Base-by-base conservation (phyloP, 495 filamentous ascomycete genomes). In the Corynascus novoguineensis region DNA sequence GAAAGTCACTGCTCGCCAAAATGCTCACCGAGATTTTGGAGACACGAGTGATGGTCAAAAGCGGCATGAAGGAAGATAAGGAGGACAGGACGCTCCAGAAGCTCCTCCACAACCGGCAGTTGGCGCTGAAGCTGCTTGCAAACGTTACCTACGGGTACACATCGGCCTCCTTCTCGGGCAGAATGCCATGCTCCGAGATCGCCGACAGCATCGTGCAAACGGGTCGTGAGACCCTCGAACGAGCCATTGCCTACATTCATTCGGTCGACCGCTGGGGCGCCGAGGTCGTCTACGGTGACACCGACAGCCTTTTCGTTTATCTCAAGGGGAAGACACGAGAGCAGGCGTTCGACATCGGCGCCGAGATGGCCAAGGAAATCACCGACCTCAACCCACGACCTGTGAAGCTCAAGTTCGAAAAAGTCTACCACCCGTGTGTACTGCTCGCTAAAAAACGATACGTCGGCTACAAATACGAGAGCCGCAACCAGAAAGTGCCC, bases 91-190 rank as follows among this genome's bases (percentile, higher is more conserved):
- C 83, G 1, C 69, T 97, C 22, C 91, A 97, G 65, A 83, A 87
- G 47, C 83, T 97, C 14, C 80, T 97, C 9, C 93, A 97, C 77
- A 95, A 96, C 69, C 77, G 95, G 65, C 93, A 98, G 61, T 74
- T 98, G 1, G 93, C 93, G 1, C 81, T 98, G n/a, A 98, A 98
- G 67, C 79, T 98, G 14, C 90, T 97, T 42, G 95, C 93, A 7
- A 98, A 98, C 61, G 93, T 98, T 57, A 98, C 95, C 0, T 98
- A 98, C 61, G 93, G 93, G 37, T 98, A 98, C 70, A 92, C 95
- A 0, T 96, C 92, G 12, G 93, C 93, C 2, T 90, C 89, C 5
- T 97, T 95, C 71, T 96, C 92, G 0, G 93, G 93, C 1, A 81
- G 93, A 35, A 97, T 97, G 95, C 93, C 93, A 4, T 98, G 93